Percentiles rank a stretch among this genome's conserved stretches.
Evolutionary conservation across 495 filamentous ascomycete genomes (phyloP).

Genomic region (Lasiosphaeriaceae sp.): DNA sequence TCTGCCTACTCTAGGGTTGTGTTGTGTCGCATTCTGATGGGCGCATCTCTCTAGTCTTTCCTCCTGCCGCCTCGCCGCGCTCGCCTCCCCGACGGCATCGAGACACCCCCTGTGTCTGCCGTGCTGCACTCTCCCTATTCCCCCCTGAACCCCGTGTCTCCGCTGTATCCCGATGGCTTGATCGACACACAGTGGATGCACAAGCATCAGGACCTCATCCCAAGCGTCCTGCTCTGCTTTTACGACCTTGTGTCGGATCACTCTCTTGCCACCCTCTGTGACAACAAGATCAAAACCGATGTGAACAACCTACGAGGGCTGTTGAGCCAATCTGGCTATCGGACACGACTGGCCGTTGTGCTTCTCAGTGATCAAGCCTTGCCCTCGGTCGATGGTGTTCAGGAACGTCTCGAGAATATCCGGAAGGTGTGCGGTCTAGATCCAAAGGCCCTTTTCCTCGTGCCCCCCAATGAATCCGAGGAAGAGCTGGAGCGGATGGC

Average conservation of each 20-base stretch:
- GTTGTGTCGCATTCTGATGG: slow-evolving; percentile 1
- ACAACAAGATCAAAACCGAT: slow-evolving; percentile 85
- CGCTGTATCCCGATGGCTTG: slow-evolving; percentile 81
- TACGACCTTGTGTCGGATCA: slow-evolving; percentile 65
- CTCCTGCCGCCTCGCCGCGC: slow-evolving; percentile 49
- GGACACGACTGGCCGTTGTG: slow-evolving; percentile 69
- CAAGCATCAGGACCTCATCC: slow-evolving; percentile 80
- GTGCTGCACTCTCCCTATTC: slow-evolving; percentile 84
- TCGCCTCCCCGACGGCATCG: slow-evolving; percentile 44
- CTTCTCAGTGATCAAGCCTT: slow-evolving; percentile 67
- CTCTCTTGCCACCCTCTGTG: slow-evolving; percentile 63
- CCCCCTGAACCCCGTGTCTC: slow-evolving; percentile 73
- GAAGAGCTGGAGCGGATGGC: slow-evolving; percentile 61
- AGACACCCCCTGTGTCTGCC: slow-evolving; percentile 39
- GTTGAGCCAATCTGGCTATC: slow-evolving; percentile 65
- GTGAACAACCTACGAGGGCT: slow-evolving; percentile 70
- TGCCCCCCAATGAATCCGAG: slow-evolving; percentile 39
- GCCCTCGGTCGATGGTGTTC: slow-evolving; percentile 50
- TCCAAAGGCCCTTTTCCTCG: slow-evolving; percentile 67
- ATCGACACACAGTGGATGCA: slow-evolving; percentile 75
- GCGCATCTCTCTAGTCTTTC: slow-evolving; percentile 36
- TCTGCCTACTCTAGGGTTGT: not conserved
- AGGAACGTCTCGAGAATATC: slow-evolving; percentile 70
- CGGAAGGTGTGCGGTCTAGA: slow-evolving; percentile 75
- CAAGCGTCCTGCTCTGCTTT: slow-evolving; percentile 74